Base-by-base conservation (phyloP, 148 eudicot genomes). In the Camellia japonica region DNA sequence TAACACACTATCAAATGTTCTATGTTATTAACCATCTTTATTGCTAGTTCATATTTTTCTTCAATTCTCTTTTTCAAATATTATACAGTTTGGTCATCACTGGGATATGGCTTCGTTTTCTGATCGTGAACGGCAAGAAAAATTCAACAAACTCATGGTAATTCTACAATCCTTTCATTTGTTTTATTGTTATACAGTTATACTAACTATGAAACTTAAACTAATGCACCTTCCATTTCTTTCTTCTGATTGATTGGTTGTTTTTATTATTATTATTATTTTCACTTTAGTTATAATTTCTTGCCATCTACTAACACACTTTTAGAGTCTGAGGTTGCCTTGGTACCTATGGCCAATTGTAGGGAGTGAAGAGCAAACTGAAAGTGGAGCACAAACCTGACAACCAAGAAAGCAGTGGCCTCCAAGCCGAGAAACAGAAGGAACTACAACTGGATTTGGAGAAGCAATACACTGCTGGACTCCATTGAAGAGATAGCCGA, bases 321-420 rank as follows among this genome's bases (percentile, higher is more conserved):
- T 95, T 93, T 89, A 95, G 98, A 95, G 92, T 95, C 98, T 95
- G 98, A 95, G 97, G 91, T 90, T 95, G 95, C 93, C 76, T 85
- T 94, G 97, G 98, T 92, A 80, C 94, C 83, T 90, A 89, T 94
- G 93, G 93, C 95, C 91, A 87, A 89, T 92, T 95, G 98, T 92
- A 95, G 98, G 98, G 97, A 84, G 97, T 95, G 85, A 95, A 95
- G 84, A 97, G 93, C 79, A 97, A 95, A 0, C 75, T 74, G 76
- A 90, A 89, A 86, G 82, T 49, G 78, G 89, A 83, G 56, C 61
- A 80, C 55, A 85, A 86, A 79, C 84, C 85, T 60, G 88, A 84
- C 79, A 82, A 82, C 74, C 86, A 89, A 84, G 90, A 88, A 59
- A 80, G 80, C 78, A 76, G 61, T 11, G 81, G 78, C 41, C 14